Percentiles rank a stretch among this genome's conserved stretches.
Conservation (phyloP, 441 rosid genomes). For the Aleurites moluccanus region DNA sequence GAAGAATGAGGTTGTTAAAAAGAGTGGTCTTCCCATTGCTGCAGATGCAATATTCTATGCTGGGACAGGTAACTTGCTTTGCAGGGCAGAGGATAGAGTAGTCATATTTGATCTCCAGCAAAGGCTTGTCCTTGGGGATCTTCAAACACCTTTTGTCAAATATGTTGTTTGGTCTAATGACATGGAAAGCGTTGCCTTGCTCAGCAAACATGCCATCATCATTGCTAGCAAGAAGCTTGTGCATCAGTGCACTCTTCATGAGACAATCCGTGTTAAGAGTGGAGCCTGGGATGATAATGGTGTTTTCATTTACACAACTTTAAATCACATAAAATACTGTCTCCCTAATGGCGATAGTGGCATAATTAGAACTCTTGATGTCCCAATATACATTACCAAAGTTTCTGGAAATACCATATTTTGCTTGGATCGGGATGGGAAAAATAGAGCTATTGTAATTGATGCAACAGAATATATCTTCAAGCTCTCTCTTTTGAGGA, state of each 20-base stretch:
- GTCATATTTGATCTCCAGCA: constrained; percentile 79
- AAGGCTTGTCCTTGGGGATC: constrained; percentile 75
- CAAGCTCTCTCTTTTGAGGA: constrained; percentile 68
- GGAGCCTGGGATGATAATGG: constrained; percentile 94
- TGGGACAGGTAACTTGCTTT: constrained; percentile 78
- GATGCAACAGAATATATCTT: constrained; percentile 85
- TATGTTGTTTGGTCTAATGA: constrained; percentile 83
- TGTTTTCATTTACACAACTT: constrained; percentile 74
- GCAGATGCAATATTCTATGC: constrained; percentile 85
- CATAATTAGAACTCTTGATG: constrained; percentile 74
- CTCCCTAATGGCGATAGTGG: constrained; percentile 91
- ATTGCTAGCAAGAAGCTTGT: constrained; percentile 76
- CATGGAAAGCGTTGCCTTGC: constrained; percentile 87
- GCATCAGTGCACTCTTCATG: constrained; percentile 76
- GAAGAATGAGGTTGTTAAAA: constrained; percentile 72
- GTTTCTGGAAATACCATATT: constrained; percentile 67
- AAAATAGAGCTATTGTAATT: constrained; percentile 60
- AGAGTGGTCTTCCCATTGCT: constrained; percentile 55
- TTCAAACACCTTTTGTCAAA: constrained; percentile 72
- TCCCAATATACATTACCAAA: constrained; percentile 78
- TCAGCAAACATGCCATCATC: constrained; percentile 79
- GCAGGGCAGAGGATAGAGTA: constrained; percentile 78
- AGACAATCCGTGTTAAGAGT: constrained; percentile 80
- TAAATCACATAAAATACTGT: constrained; percentile 82
- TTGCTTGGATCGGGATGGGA: constrained; percentile 86